Evolutionary conservation across 495 filamentous ascomycete genomes (phyloP).

Genomic region (Umbilicaria muhlenbergii): DNA sequence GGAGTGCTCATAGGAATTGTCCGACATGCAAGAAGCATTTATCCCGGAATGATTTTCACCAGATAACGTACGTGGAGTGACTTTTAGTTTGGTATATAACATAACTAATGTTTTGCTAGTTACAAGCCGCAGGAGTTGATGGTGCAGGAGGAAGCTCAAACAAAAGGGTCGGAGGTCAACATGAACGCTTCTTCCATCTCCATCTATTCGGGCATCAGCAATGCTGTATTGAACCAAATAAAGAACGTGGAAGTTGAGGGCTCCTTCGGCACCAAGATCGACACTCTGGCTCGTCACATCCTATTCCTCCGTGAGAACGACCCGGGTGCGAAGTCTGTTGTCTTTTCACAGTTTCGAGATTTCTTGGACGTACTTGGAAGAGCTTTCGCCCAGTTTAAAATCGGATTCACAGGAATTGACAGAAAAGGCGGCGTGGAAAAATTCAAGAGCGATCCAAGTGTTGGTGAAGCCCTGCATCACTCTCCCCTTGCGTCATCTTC

Average conservation of each 20-base stretch:
- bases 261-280: conserved; percentile 78
- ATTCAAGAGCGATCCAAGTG: conserved; percentile 59
- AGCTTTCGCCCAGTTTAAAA: conserved; percentile 52
- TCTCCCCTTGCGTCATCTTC: not conserved
- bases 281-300: conserved; percentile 66
- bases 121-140: conserved; percentile 60
- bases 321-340: conserved; percentile 72
- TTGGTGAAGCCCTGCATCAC: conserved; percentile 13
- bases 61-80: conserved; percentile 40
- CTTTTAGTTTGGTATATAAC: not conserved
- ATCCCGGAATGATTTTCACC: conserved; percentile 46
- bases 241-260: conserved; percentile 61
- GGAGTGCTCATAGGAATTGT: conserved; percentile 44
- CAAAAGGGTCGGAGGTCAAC: conserved; percentile 12
- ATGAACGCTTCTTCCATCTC: conserved; percentile 19
- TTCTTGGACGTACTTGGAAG: conserved; percentile 60
- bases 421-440: conserved; percentile 43
- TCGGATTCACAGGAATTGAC: conserved; percentile 55
- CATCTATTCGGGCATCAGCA: conserved; percentile 67
- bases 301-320: conserved; percentile 74
- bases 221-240: conserved; percentile 59
- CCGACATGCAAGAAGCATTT: conserved; percentile 64
- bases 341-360: conserved; percentile 77
- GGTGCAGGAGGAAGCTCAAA: conserved; percentile 44
- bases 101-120: not conserved